Evolutionary conservation across 2,329 filamentous ascomycete genomes (phyloP), one percentile per base, ranked within the genome.

Genomic region (Arachnopeziza araneosa): DNA sequence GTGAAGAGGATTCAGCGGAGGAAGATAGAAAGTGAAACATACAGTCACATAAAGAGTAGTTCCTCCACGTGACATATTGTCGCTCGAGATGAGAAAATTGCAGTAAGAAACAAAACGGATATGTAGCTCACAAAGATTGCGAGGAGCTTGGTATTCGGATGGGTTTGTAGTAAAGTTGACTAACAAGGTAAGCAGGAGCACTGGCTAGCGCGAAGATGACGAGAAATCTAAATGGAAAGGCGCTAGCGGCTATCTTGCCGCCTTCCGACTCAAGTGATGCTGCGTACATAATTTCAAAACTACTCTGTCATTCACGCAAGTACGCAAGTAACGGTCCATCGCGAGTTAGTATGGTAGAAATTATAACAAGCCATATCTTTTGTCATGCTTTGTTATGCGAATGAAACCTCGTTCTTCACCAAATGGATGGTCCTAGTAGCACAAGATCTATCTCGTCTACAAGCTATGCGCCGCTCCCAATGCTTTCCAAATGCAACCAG

Each of bases 1-100:
- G 22, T 23, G 22, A 50, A 52, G 44, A 14, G 14, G 24, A n/a
- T 51, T 44, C 32, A 21, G 22, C 52, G 54, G 49, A 54, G 52
- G 52, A 8, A 23, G 14, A 24, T 30, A 60, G 32, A 21, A 10
- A 24, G 23, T 57, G 51, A 52, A n/a, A 60, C 70, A 64, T 66
- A 72, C 70, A 74, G 93, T 96, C 78, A 98, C 93, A 82, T 98
- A 98, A 70, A 98, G 90, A 60, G 93, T 98, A 63, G 90, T 96
- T 71, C 91, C 89, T 71, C 91, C 89, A 76, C 92, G 91, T 86
- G 93, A 96, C 92, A 96, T 96, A 55, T 68, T 73, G 64, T n/a
- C 26, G 54, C 14, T 52, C 17, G 17, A 19, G 17, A 44, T 17
- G 36, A 44, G 14, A 44, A 44, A 44, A 12, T 44, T 44, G 26